These are phyloP conservation scores for Aspergillus sp. DNA, from an alignment of 2,329 filamentous ascomycete genomes.

Conservation along the genomic window DNA sequence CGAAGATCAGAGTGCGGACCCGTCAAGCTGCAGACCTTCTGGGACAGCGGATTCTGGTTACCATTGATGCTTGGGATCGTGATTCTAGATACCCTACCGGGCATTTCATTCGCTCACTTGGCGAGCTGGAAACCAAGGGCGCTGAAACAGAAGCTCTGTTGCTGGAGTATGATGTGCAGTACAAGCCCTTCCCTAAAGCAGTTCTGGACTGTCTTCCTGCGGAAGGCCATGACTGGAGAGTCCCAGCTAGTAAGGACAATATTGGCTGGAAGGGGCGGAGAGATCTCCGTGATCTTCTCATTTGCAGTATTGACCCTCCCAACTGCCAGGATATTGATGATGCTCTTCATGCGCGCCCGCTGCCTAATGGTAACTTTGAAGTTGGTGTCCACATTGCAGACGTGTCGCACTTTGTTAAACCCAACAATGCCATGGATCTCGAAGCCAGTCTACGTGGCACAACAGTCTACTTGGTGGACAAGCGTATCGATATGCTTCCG, in stretches of 20 bases:
- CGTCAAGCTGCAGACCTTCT: constrained; percentile 84
- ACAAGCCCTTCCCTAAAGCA: constrained; percentile 92
- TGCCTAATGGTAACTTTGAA: constrained; percentile 92
- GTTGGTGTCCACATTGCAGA: constrained; percentile 98
- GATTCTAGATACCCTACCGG: constrained; percentile 90
- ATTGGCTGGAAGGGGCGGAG: constrained; percentile 82
- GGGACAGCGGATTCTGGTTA: constrained; percentile 87
- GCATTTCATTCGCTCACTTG: constrained; percentile 89
- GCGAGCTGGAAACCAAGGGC: constrained; percentile 93
- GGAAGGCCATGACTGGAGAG: constrained; percentile 92
- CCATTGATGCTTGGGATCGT: constrained; percentile 92
- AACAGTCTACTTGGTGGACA: constrained; percentile 96
- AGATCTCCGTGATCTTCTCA: constrained; percentile 80
- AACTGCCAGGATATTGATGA: constrained; percentile 99
- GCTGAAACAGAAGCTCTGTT: constrained; percentile 94
- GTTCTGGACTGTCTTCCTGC: constrained; percentile 88
- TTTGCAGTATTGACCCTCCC: constrained; percentile 96
- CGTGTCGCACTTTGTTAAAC: constrained; percentile 98
- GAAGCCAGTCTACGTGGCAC: constrained; percentile 93
- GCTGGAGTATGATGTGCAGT: constrained; percentile 95
- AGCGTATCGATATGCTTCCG: constrained; percentile 99
- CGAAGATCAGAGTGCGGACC: constrained; percentile 91
- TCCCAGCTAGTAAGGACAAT: constrained; percentile 75
- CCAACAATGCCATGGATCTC: constrained; percentile 93
- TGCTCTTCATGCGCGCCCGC: constrained; percentile 78